Base-by-base conservation (phyloP, 2,329 filamentous ascomycete species). In the Colletotrichum musae region DNA sequence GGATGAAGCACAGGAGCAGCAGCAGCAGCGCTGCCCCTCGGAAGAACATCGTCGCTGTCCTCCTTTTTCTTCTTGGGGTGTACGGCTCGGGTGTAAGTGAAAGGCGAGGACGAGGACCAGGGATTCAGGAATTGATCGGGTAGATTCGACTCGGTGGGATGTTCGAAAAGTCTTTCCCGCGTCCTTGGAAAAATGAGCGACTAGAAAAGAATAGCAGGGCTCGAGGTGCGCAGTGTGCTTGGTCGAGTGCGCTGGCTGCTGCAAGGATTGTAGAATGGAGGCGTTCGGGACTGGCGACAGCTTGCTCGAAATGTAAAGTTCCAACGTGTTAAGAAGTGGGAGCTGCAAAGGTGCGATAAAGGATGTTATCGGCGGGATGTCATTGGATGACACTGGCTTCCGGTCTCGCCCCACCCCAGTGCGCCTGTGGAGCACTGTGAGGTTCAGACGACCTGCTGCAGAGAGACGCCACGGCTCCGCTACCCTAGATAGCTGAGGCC, bases 1-100 rank as follows among this genome's bases (percentile, higher is more conserved):
- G 87, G 69, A 85, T 76, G 13, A 91, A 76, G 52, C 84, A 82
- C 71, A 90, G 77, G 70, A 91, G 80, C 74, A 89, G 74, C 64
- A 84, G 79, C 77, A 89, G 78, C 71, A 85, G 72, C 59, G 84
- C 80, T 75, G 84, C 82, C 69, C 81, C 82, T 76, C 77, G 81
- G 72, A 88, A 78, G 79, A 88, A 83, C 88, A 91, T 89, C 72
- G 77, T 81, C 28, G 28, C 28, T 32, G 77, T 54, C 41, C 59
- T 71, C 65, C 71, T 73, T 32, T 57, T 73, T 32, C 50, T 21
- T 15, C 3, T 24, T 24, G 21, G 21, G n/a, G 56, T 47, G 18
- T 58, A 50, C 66, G 58, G 26, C 47, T 70, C 36, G 67, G 52
- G 32, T 61, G 5, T 43, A 24, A 57, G 43, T 36, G 52, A 12